phyloP scores from a whole-genome alignment of 192 early-diverging fungal species.

The Jimgerdemannia flammicorona region DNA sequence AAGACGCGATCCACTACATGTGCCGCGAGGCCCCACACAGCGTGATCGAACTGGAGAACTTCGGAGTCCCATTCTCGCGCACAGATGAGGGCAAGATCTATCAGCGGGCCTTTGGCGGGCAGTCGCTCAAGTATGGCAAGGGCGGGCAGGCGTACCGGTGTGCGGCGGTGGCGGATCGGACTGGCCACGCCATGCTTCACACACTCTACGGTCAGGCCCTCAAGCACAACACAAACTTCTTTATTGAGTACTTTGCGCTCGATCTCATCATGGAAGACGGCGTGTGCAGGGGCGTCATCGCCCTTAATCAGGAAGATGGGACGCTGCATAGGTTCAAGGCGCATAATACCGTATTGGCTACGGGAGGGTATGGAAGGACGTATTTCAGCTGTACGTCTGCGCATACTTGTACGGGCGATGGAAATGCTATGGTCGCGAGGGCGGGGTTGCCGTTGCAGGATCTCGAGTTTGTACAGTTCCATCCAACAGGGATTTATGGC shows the following conservation, averaged over 20 bases:
- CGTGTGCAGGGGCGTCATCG: conserved; percentile 94
- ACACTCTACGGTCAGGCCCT: conserved; percentile 98
- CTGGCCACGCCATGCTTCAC: conserved; percentile 96
- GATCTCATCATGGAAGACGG: conserved; percentile 99
- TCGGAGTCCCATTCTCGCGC: conserved; percentile 97
- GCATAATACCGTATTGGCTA: conserved; percentile 97
- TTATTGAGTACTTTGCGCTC: conserved; percentile 99
- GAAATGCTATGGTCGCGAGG: conserved; percentile 98
- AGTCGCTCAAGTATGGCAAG: conserved; percentile 93
- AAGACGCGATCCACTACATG: conserved; percentile 99
- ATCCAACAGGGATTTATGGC: conserved; percentile 98
- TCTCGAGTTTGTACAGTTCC: conserved; percentile 99
- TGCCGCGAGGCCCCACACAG: conserved; percentile 95
- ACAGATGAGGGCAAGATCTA: conserved; percentile 98
- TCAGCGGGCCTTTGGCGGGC: conserved; percentile 98
- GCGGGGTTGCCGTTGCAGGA: conserved; percentile 97
- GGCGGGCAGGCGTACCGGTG: conserved; percentile 97
- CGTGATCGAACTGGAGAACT: conserved; percentile 97
- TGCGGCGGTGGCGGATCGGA: conserved; percentile 97
- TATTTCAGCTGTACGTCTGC: conserved; percentile 99
- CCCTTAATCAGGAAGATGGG: conserved; percentile 97
- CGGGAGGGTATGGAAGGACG: conserved; percentile 98
- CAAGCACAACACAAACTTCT: conserved; percentile 93
- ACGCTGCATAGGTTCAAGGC: conserved; percentile 96
- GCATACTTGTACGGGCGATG: conserved; percentile 99